A percentile compares a stretch with the other conserved stretches of the same genome.
Conservation (phyloP, 768 basidiomycete genomes). For the Phylloporus sp. region DNA sequence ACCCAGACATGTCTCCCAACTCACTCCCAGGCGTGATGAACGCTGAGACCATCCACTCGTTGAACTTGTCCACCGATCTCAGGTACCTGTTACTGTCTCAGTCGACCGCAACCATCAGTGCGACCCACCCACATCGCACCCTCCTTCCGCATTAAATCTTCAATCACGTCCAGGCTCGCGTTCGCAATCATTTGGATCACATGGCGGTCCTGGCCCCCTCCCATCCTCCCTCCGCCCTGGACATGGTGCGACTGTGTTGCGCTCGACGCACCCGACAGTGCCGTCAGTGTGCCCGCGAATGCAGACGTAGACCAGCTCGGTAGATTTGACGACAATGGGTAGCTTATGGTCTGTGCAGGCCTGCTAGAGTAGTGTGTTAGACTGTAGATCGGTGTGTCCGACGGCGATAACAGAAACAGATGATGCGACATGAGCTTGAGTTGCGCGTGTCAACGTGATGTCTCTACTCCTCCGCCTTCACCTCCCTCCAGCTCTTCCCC, state of each 20-base stretch:
- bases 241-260: slow-evolving; percentile 59
- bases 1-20: slow-evolving; percentile 27
- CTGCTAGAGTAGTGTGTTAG: slow-evolving; percentile 81
- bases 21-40: slow-evolving; percentile 94
- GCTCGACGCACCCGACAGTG: slow-evolving; percentile 79
- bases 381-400: slow-evolving; percentile 82
- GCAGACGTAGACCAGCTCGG: slow-evolving; percentile 91
- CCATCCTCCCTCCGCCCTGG: slow-evolving; percentile 62
- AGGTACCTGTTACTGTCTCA: slow-evolving; percentile 67
- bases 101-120: slow-evolving; percentile 7
- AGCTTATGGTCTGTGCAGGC: slow-evolving; percentile 53
- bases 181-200: slow-evolving; percentile 99
- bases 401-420: slow-evolving; percentile 79
- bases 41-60: slow-evolving; percentile 97
- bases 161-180: slow-evolving; percentile 90
- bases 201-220: slow-evolving; percentile 83
- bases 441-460: slow-evolving; percentile 3
- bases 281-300: slow-evolving; percentile 85
- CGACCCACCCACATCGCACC: slow-evolving; percentile 60
- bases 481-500: not conserved
- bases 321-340: slow-evolving; percentile 75
- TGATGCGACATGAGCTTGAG: slow-evolving; percentile 71
- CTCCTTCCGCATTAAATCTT: slow-evolving; percentile 86
- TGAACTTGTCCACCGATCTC: slow-evolving; percentile 94
- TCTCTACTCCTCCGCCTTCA: slow-evolving; percentile 10